Evolutionary conservation across 2,329 filamentous ascomycete species (phyloP).

Genomic region (Amauroascus niger): DNA sequence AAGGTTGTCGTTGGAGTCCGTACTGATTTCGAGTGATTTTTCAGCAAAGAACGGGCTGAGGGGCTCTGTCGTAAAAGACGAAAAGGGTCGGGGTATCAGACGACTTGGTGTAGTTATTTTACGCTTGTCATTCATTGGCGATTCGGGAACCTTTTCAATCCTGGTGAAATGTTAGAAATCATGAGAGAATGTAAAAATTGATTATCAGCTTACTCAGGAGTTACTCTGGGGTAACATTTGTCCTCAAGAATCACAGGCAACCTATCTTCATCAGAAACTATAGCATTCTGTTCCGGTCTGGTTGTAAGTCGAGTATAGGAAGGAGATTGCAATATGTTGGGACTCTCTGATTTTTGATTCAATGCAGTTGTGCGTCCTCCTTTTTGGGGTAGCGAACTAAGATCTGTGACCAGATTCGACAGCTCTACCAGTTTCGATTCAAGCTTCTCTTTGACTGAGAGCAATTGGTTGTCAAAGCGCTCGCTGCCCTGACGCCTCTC

Average conservation of each 20-base stretch:
- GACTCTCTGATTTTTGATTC: background rate
- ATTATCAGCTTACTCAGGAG: constrained; percentile 42
- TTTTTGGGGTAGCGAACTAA: constrained; percentile 37
- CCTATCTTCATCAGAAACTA: constrained; percentile 26
- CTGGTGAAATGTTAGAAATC: background rate
- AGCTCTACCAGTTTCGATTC: constrained; percentile 50
- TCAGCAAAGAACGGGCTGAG: background rate
- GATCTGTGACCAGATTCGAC: constrained; percentile 44
- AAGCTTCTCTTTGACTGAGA: constrained; percentile 45
- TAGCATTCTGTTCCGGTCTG: background rate
- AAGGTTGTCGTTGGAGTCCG: background rate
- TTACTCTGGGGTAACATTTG: constrained; percentile 48
- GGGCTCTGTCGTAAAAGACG: background rate
- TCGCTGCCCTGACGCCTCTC: constrained; percentile 40
- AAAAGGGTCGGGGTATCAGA: background rate
- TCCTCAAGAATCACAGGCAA: constrained; percentile 52
- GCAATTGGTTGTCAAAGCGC: constrained; percentile 40
- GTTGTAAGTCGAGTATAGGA: background rate
- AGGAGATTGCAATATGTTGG: background rate
- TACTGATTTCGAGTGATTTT: background rate
- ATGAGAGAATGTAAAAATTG: background rate
- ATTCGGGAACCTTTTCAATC: constrained; percentile 4
- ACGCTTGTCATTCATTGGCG: background rate
- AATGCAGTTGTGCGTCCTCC: background rate
- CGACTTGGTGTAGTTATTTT: background rate